phyloP scores from a whole-genome alignment of 2,329 filamentous ascomycete genomes.

The Knufia petricola region DNA sequence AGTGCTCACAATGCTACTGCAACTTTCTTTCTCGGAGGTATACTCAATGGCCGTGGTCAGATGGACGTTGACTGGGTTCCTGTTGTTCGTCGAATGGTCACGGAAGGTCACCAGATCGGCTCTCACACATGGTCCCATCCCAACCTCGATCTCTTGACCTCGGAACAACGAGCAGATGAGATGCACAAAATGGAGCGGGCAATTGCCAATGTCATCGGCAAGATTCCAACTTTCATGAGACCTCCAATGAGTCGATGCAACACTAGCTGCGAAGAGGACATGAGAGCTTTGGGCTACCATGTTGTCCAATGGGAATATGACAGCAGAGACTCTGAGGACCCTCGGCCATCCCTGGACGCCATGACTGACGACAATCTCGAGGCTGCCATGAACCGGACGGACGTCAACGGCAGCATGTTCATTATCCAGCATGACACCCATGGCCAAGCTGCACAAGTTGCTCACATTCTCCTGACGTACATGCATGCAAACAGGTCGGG shows the following conservation, averaged over 20 bases:
- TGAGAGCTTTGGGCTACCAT: constrained; percentile 41
- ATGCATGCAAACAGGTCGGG: not conserved
- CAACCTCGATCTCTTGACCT: constrained; percentile 34
- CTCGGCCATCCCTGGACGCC: constrained; percentile 33
- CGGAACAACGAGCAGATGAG: constrained; percentile 31
- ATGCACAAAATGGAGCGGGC: constrained; percentile 41
- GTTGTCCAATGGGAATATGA: constrained; percentile 40
- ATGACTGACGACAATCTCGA: constrained; percentile 31
- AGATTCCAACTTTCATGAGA: constrained; percentile 45
- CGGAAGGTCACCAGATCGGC: constrained; percentile 41
- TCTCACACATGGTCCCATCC: constrained; percentile 46
- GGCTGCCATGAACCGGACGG: constrained; percentile 24
- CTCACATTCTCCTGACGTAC: not conserved
- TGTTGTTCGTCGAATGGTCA: constrained; percentile 34
- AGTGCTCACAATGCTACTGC: constrained; percentile 51
- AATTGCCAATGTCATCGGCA: constrained; percentile 38
- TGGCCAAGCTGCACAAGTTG: not conserved
- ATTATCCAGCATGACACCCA: constrained; percentile 32
- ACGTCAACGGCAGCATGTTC: constrained; percentile 27
- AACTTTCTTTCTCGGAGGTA: constrained; percentile 56
- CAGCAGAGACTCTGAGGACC: constrained; percentile 34
- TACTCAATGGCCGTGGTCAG: constrained; percentile 37
- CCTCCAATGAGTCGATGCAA: constrained; percentile 40
- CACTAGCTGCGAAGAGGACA: constrained; percentile 33
- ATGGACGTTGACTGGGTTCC: constrained; percentile 34